phyloP scores from a whole-genome alignment of 257 asterid species.

The Solanum acaule region DNA sequence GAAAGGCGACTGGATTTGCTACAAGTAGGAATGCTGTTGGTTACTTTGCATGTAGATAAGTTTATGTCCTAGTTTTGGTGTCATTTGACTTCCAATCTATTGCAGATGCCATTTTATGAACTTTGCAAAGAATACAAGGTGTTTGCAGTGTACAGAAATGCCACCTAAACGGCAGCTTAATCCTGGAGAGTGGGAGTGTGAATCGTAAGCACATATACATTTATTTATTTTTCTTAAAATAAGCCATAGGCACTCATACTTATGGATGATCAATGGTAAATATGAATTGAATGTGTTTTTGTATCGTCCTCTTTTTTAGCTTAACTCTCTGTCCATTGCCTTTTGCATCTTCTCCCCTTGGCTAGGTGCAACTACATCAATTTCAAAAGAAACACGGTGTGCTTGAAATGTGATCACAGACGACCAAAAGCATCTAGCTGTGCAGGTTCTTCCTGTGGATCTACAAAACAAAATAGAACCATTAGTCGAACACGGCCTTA shows the following conservation, averaged over 20 bases:
- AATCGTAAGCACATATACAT: constrained; percentile 49
- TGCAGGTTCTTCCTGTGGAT: constrained; percentile 11
- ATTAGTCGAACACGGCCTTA: constrained; percentile 22
- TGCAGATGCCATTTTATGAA: constrained; percentile 84
- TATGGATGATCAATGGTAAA: neutral
- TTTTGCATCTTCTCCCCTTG: neutral
- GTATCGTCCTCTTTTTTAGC: neutral
- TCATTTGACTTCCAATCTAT: constrained; percentile 1
- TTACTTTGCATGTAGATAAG: neutral
- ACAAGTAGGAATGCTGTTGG: constrained; percentile 29
- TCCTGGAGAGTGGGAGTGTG: constrained; percentile 98
- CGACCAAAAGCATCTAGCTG: constrained; percentile 48
- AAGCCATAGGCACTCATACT: neutral
- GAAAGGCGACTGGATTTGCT: constrained; percentile 95
- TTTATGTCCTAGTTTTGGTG: neutral
- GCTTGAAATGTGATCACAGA: constrained; percentile 84
- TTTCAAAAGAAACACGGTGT: constrained; percentile 71
- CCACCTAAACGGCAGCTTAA: constrained; percentile 66
- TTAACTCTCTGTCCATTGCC: neutral
- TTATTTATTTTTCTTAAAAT: neutral
- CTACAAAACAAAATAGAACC: constrained; percentile 2
- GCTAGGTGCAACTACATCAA: constrained; percentile 83
- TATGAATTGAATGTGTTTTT: neutral
- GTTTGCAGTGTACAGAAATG: constrained; percentile 70
- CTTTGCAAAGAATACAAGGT: constrained; percentile 78